Evolutionary conservation across 306 rosid genomes (phyloP), one percentile per base, ranked within the genome.

Genomic region (Corylus americana): DNA sequence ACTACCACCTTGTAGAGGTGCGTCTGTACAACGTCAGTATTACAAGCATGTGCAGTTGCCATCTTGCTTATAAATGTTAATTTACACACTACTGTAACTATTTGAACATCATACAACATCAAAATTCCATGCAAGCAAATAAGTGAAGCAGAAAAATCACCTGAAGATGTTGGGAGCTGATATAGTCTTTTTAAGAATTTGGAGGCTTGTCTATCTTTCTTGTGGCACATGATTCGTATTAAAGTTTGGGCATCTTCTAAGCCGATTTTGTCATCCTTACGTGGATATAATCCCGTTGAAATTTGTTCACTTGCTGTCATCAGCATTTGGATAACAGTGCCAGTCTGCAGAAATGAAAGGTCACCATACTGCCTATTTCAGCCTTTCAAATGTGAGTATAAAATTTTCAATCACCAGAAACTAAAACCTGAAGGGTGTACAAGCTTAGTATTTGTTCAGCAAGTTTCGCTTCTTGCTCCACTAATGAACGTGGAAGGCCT

Each of bases 141-240:
- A 29, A 48, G 14, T 22, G 39, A 51, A 37, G 61, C 16, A 45
- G 45, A 57, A 63, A 70, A 50, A 70, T 77, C 64, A 88, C 92
- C 92, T 82, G 92, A 84, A 13, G 90, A 88, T 74, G 80, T 55
- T 13, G 92, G 92, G 74, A 88, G 88, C 79, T 86, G 84, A 84
- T 86, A 88, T 29, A 81, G 79, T 50, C 80, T 74, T 84, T 86
- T 84, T 50, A 88, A 83, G 75, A 86, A 88, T 62, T 44, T 71
- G 53, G 90, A 88, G 82, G 92, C 90, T 75, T 86, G 85, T 29
- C 70, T 80, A 69, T 88, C 90, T 78, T 86, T 88, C 80, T 86
- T 86, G 88, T 88, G 92, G 84, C 90, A 88, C 42, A 88, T 63
- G 61, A 88, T 69, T 64, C 90, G 86, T 66, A 88, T 75, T 55